phyloP scores from a whole-genome alignment of 2,329 filamentous ascomycete genomes.

The Epichloe amarillans region DNA sequence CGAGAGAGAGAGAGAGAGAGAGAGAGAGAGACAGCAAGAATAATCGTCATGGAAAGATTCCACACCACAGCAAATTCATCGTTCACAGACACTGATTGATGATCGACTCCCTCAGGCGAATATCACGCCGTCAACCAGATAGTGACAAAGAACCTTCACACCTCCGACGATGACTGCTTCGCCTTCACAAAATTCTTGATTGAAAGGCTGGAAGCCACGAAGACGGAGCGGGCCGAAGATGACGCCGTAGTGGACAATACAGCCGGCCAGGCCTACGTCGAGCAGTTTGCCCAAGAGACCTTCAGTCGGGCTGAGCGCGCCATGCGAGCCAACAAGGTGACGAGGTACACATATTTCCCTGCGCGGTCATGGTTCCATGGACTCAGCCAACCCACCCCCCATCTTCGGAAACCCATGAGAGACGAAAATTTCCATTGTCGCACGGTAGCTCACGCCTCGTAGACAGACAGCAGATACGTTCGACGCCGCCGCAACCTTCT shows the following conservation, averaged over 20 bases:
- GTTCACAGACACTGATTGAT: neutral
- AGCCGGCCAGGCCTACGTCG: constrained; percentile 80
- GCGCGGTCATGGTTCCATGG: no score
- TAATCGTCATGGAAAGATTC: neutral
- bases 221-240: constrained; percentile 55
- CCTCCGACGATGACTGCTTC: constrained; percentile 61
- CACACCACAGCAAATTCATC: neutral
- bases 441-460: neutral
- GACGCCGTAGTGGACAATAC: constrained; percentile 77
- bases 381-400: no score
- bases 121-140: constrained; percentile 93
- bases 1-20: neutral
- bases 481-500: constrained; percentile 81
- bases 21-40: neutral
- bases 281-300: constrained; percentile 84
- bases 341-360: constrained; percentile 38
- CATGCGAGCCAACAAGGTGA: constrained; percentile 70
- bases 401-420: no score
- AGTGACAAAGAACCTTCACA: constrained; percentile 67
- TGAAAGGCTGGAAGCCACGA: constrained; percentile 65
- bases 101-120: constrained; percentile 43
- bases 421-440: no score
- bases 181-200: constrained; percentile 73
- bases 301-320: constrained; percentile 75
- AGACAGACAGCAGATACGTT: constrained; percentile 92